These are phyloP conservation scores for Meyerozyma carpophila DNA, from an alignment of 1,139 yeast species.

Conservation along the genomic window DNA sequence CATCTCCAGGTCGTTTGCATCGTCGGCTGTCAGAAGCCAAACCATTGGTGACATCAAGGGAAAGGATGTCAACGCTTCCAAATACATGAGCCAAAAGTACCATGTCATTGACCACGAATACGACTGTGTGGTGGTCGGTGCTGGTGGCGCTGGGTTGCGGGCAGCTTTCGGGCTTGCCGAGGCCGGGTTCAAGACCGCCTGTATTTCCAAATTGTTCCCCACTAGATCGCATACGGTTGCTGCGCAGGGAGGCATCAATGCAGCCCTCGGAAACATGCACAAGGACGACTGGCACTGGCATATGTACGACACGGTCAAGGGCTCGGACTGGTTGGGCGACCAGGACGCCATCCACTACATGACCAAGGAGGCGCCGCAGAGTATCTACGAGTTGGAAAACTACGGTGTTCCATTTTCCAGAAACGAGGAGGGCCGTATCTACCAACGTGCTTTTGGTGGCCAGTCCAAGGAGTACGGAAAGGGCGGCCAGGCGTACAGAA, in stretches of 20 bases:
- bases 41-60: constrained; percentile 49
- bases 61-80: constrained; percentile 37
- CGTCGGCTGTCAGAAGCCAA: constrained; percentile 25
- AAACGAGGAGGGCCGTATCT: constrained; percentile 93
- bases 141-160: constrained; percentile 98
- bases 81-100: constrained; percentile 66
- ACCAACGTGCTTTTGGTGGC: constrained; percentile 99
- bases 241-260: constrained; percentile 99
- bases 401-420: constrained; percentile 98
- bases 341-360: constrained; percentile 98
- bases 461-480: constrained; percentile 93
- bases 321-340: constrained; percentile 99
- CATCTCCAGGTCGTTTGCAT: constrained; percentile 19
- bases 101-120: constrained; percentile 95
- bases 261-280: constrained; percentile 97
- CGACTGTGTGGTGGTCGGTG: constrained; percentile 97
- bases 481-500: constrained; percentile 99
- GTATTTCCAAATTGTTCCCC: constrained; percentile 95
- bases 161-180: constrained; percentile 98
- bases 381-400: constrained; percentile 95
- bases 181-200: constrained; percentile 96
- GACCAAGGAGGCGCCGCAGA: constrained; percentile 97
- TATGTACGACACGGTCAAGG: constrained; percentile 98
- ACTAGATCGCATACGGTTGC: constrained; percentile 99
- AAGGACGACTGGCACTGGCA: constrained; percentile 99